Evolutionary conservation across 2,329 filamentous ascomycete species (phyloP), one percentile per base, ranked within the genome.

Genomic region (Taxawa tesnikishii): DNA sequence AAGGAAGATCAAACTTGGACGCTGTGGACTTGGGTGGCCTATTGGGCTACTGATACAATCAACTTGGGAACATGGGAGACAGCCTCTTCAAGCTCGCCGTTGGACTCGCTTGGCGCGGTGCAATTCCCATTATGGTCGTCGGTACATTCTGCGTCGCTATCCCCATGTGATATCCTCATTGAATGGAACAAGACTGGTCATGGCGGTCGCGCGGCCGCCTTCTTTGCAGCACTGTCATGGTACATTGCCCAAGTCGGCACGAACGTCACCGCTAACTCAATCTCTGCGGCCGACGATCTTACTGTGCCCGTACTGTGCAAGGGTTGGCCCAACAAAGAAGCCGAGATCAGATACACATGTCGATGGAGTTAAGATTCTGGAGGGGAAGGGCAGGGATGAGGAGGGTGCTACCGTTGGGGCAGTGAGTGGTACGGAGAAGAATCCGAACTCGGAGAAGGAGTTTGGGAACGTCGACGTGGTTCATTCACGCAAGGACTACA

Each of bases 51-150:
- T 9, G 56, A 60, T 39, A 52, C 51, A 2, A 53, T 59, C 31
- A 59, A 58, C 37, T 32, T 57, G 31, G 49, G 49, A 18, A 43
- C 33, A 28, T 49, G 47, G 47, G 40, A 47, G 32, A 42, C 63
- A 6, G 65, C 62, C 3, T 59, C 56, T 23, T 37, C 60, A 28
- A 63, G 68, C 36, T 68, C 8, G 56, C 62, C 8, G 58, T 67
- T 15, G 69, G 70, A 3, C 54, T 75, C 13, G 65, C 58, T 33
- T 74, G 68, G 36, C 57, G 61, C 29, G 71, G 75, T 44, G 65
- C 66, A 4, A 58, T 71, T 30, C 59, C 54, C 26, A 73, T 70
- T 35, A 62, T 67, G 29, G 63, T 60, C 6, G 45, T 67, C 6
- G 61, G 54, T 5, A 67, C 65, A 48, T 59, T 67, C 46, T 63